phyloP scores from a whole-genome alignment of 345 rosid species.

The Chamaenerion angustifolium region DNA sequence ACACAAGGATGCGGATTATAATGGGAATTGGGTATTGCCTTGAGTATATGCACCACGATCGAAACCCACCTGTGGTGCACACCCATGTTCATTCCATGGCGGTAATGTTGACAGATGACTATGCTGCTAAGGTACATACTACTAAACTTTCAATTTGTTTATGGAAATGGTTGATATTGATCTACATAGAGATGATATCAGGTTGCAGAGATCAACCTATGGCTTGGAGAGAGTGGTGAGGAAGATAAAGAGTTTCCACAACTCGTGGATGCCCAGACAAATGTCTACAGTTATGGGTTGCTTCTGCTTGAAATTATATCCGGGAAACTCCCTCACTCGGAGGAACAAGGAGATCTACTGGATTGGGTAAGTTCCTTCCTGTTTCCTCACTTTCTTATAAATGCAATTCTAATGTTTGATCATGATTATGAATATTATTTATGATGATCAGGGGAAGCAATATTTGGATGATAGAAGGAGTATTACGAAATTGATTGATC shows the following conservation, averaged over 20 bases:
- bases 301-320: conserved; percentile 76
- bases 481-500: conserved; percentile 46
- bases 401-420: too few relatives aligned
- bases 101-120: conserved; percentile 72
- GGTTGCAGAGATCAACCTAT: conserved; percentile 47
- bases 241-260: conserved; percentile 35
- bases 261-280: conserved; percentile 35
- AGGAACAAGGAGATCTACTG: conserved; percentile 50
- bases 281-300: conserved; percentile 61
- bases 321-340: conserved; percentile 59
- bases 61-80: conserved; percentile 62
- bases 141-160: background rate
- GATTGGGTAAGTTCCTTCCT: conserved; percentile 48
- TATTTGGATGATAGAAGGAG: conserved; percentile 32
- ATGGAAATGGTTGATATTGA: background rate
- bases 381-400: background rate
- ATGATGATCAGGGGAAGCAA: conserved; percentile 41
- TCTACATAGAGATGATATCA: conserved; percentile 5
- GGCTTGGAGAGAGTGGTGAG: conserved; percentile 19
- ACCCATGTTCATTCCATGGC: conserved; percentile 24
- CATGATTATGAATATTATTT: background rate
- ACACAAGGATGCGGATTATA: conserved; percentile 59
- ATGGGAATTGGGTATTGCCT: conserved; percentile 93
- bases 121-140: conserved; percentile 68
- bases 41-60: conserved; percentile 79